Base-by-base conservation (phyloP, 768 basidiomycete genomes). In the Suillus brevipes region DNA sequence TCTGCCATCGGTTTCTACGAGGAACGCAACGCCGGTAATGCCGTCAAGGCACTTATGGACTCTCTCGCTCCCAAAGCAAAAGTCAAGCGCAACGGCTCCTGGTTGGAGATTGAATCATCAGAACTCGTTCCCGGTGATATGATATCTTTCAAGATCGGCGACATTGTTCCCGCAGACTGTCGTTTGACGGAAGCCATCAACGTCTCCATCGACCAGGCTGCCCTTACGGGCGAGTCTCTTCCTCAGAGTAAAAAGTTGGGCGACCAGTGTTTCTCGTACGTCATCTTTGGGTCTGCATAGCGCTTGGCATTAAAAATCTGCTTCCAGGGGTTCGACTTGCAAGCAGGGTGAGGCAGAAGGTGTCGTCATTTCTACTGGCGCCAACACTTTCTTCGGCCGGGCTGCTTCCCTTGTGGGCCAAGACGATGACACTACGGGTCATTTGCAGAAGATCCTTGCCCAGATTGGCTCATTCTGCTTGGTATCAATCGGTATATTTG, bases 301-400 rank as follows among this genome's bases (percentile, higher is more conserved):
- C 60, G 40, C 38, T 55, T 64, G 56, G 55, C 65, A 42, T 59
- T 61, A 43, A 53, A 53, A 25, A 59, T 31, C 36, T 18, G 14
- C 65, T 65, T 31, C 20, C 65, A 94, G 93, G 62, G 96, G 96
- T 71, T 99, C 97, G 47, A 98, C 95, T 63, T 98, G 97, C 79
- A 98, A 99, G 79, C 94, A 97, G 82, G 97, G 97, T 82, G 97
- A 99, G 78, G 96, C 96, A 31, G 97, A 99, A 82, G 97, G 95
- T 78, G 91, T 98, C 58, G 95, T 99, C 72, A 99, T 99, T 79
- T 96, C 95, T 67, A 99, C 97, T 66, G 97, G 97, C 78, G 85
- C 90, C 81, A 98, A 99, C 83, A 94, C 94, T 64, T 99, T 99
- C 88, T 98, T 99, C 83, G 97, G 96, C 82, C 95, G 97, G 73